A percentile compares a stretch with the other conserved stretches of the same genome.
phyloP scores from a whole-genome alignment of 768 basidiomycete species.

The Chiua virens region DNA sequence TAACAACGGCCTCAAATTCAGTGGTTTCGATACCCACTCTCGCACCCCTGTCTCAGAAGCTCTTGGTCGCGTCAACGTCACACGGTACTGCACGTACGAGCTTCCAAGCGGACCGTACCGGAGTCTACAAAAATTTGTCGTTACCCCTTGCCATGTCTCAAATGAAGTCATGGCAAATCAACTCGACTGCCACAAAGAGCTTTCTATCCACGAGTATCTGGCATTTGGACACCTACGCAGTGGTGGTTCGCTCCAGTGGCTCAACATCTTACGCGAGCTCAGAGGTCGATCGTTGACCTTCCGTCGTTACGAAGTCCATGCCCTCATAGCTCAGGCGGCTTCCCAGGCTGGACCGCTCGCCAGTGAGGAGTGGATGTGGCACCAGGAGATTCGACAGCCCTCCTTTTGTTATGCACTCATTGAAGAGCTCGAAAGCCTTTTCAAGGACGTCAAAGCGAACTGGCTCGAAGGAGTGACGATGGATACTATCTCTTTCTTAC shows the following conservation, averaged over 20 bases:
- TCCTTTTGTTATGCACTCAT: conserved; percentile 40
- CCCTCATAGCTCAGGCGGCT: conserved; percentile 43
- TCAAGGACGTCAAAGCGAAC: conserved; percentile 38
- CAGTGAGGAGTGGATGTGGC: conserved; percentile 34
- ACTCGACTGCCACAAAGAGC: conserved; percentile 36
- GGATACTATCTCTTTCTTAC: conserved; percentile 34
- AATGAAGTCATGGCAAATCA: conserved; percentile 48
- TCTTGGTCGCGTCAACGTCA: conserved; percentile 15
- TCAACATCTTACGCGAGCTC: conserved; percentile 51
- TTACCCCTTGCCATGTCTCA: conserved; percentile 36
- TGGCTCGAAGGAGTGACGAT: conserved; percentile 40
- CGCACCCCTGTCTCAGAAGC: conserved; percentile 13
- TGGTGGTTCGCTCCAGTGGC: conserved; percentile 48
- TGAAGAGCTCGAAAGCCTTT: conserved; percentile 33
- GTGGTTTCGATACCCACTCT: conserved; percentile 27
- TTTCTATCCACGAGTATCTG: conserved; percentile 46
- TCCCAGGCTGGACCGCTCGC: conserved; percentile 42
- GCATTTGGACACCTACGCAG: conserved; percentile 47
- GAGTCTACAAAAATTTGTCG: conserved; percentile 38
- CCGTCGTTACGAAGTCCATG: conserved; percentile 38
- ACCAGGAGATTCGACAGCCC: conserved; percentile 33
- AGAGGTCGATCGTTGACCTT: conserved; percentile 40
- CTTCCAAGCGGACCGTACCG: conserved; percentile 36
- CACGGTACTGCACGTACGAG: conserved; percentile 30
- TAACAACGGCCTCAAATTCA: conserved; percentile 34